Evolutionary conservation across 2,329 filamentous ascomycete species (phyloP), one percentile per base, ranked within the genome.

Genomic region (Metarhizium brunneum): DNA sequence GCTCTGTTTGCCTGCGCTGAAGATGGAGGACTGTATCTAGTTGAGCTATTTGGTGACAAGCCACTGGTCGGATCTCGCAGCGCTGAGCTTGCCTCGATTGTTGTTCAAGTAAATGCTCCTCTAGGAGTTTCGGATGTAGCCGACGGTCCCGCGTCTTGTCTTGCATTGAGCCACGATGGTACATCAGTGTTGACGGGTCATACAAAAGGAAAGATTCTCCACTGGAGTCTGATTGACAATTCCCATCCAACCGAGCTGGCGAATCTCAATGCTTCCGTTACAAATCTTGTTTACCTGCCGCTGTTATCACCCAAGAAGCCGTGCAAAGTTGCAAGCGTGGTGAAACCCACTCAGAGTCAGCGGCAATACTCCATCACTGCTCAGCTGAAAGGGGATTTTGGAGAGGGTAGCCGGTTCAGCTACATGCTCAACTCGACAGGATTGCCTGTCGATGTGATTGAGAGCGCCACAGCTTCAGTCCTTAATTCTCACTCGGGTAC

Each of bases 121-220:
- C 78, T 80, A 58, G 76, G 83, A 64, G 71, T 82, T 57, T 76
- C 80, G 6, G 83, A 85, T 40, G 73, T 79, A 49, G 84, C 90
- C 53, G 78, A 63, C 20, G 89, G 88, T 13, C 76, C 82, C 13
- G 81, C 81, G 4, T 80, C 84, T 29, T 88, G 87, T 64, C 67
- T 96, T 56, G 80, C 81, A 20, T 71, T 95, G 54, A 92, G 83
- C 65, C 92, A 94, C 69, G 92, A 96, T 68, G 88, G 90, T 30
- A 91, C 86, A 47, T 81, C 78, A 7, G 74, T 96, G 25, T 71
- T 96, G 30, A 91, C 91, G 3, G 92, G 92, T 6, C 92, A 97
- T 65, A 75, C 81, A 18, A 87, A 81, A 62, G 92, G 92, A 52
- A 88, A 88, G 64, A 79, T 96, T 45, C 74, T 90, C 36, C 78